Evolutionary conservation across 176 grass and related monocot genomes (phyloP).

Genomic region (Cenchrus purpureus): DNA sequence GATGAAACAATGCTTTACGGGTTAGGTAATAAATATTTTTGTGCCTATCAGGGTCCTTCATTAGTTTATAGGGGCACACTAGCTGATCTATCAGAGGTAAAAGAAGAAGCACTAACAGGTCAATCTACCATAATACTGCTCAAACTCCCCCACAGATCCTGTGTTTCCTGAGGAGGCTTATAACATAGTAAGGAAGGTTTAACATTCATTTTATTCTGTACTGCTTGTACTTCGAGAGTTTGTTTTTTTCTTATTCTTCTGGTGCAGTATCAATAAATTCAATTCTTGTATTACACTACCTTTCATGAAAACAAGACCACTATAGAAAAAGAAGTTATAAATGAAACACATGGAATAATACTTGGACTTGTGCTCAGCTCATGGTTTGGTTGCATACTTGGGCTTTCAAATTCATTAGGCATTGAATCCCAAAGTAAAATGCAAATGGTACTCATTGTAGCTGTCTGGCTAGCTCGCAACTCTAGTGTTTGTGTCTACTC

Average conservation of each 20-base stretch:
- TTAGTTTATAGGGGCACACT: neutral
- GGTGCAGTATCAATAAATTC: conserved; percentile 7
- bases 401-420: conserved; percentile 18
- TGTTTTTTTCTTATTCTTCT: conserved; percentile 33
- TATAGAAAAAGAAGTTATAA: conserved; percentile 1
- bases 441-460: conserved; percentile 19
- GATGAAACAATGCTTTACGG: no score
- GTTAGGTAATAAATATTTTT: no score
- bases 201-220: conserved; percentile 5
- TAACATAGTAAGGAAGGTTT: conserved; percentile 6
- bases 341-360: neutral
- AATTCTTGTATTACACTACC: neutral
- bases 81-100: neutral
- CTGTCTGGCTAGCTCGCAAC: neutral
- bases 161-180: neutral
- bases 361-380: conserved; percentile 1
- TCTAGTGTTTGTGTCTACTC: no score
- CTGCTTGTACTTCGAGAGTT: neutral
- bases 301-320: neutral
- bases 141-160: neutral
- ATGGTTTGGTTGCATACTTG: neutral
- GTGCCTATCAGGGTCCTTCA: no score
- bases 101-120: neutral
- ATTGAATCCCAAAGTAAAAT: conserved; percentile 7
- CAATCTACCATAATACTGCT: neutral